Conservation (phyloP, 305 asterid genomes). For the Solanum hybrid region DNA sequence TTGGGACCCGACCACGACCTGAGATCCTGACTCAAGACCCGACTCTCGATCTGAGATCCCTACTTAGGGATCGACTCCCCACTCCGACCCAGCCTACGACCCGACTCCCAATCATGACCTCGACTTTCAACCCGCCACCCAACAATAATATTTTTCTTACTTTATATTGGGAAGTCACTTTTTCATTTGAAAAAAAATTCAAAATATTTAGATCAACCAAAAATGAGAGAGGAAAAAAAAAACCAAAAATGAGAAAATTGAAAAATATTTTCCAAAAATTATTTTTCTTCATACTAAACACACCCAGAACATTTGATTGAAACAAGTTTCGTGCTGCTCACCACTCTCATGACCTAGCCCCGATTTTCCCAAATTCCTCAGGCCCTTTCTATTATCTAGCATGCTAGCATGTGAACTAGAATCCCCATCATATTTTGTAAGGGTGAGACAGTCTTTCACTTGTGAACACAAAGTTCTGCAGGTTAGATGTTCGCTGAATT, state of each 20-base stretch:
- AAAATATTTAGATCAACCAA: not conserved
- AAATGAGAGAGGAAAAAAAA: too few species aligned
- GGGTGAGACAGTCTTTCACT: not conserved
- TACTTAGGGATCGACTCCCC: not conserved
- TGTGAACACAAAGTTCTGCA: not conserved
- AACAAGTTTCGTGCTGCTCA: not conserved
- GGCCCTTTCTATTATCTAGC: not conserved
- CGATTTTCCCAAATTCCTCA: not conserved
- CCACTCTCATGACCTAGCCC: not conserved
- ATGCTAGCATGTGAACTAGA: not conserved
- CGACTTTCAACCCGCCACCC: not conserved
- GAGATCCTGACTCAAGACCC: not conserved
- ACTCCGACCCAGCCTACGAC: not conserved
- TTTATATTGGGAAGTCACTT: not conserved
- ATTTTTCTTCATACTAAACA: not conserved
- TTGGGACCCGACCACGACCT: not conserved
- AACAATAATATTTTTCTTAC: not conserved
- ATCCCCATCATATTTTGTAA: not conserved
- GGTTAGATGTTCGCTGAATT: not conserved
- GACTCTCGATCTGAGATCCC: not conserved
- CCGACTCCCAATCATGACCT: not conserved
- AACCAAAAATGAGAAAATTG: not conserved
- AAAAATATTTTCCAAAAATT: too few species aligned
- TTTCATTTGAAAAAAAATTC: not conserved
- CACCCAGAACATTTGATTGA: not conserved